Conservation (phyloP, 1,284 basidiomycete species). For the Marasmius oreades region DNA sequence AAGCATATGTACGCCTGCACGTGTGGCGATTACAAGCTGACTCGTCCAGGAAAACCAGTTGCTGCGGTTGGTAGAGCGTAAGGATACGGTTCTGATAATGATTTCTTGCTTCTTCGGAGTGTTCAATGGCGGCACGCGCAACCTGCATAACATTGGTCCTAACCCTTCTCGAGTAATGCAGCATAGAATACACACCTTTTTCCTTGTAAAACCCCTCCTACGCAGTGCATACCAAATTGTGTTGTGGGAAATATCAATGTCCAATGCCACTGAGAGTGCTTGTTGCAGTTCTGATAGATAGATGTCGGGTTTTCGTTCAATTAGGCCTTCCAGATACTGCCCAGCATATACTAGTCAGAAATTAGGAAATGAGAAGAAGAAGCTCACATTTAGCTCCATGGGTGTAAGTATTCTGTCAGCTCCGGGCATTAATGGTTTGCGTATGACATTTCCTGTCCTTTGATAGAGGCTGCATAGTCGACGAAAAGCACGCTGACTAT, state of each 20-base stretch:
- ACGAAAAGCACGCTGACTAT: too few relatives aligned
- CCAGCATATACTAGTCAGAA: too few relatives aligned
- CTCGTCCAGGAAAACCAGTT: slow-evolving; percentile 35
- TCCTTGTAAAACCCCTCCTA: background rate
- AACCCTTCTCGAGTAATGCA: background rate
- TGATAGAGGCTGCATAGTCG: too few relatives aligned
- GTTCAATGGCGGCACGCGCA: background rate
- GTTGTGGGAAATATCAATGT: background rate
- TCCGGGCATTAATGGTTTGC: too few relatives aligned
- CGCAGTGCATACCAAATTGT: background rate
- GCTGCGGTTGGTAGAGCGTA: slow-evolving; percentile 19
- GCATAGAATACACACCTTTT: background rate
- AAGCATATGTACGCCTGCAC: slow-evolving; percentile 22
- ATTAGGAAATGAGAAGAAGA: too few relatives aligned
- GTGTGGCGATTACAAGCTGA: slow-evolving; percentile 25
- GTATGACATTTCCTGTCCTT: too few relatives aligned
- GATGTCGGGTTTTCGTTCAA: background rate
- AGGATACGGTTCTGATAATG: background rate
- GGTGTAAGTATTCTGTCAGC: too few relatives aligned
- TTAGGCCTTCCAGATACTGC: background rate
- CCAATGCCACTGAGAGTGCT: background rate
- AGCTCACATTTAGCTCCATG: too few relatives aligned
- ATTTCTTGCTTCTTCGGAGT: background rate
- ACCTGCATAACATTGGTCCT: background rate
- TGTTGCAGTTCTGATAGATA: background rate